These are phyloP conservation scores for Vickermania spadyakhi DNA, from an alignment of 208 protist genomes.

Conservation along the genomic window DNA sequence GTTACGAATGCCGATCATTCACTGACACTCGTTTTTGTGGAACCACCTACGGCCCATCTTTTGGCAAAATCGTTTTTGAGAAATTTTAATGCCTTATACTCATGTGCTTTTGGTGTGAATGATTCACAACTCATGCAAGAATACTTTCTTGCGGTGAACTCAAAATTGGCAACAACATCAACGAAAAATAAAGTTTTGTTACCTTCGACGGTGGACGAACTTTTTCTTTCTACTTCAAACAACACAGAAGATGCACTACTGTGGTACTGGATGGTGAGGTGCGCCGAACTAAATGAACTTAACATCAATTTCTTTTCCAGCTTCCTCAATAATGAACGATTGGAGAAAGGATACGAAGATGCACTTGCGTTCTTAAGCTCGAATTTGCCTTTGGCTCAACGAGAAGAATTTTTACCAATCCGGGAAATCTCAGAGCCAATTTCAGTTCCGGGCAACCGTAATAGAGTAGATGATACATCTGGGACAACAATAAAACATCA, in stretches of 20 bases:
- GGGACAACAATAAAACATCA: no score
- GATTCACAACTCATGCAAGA: neutral
- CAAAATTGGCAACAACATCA: neutral
- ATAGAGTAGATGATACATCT: no score
- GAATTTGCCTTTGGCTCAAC: neutral
- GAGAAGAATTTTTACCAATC: neutral
- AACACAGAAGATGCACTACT: neutral
- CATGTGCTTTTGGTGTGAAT: neutral
- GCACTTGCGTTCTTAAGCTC: neutral
- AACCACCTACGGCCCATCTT: neutral
- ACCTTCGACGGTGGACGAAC: neutral
- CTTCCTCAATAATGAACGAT: neutral
- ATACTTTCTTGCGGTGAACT: neutral
- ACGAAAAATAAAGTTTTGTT: neutral
- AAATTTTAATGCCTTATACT: neutral
- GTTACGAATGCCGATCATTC: neutral
- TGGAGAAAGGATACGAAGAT: neutral
- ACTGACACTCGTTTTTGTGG: neutral
- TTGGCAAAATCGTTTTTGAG: neutral
- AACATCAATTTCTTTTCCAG: neutral
- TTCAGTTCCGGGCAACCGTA: no score
- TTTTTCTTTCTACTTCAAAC: neutral
- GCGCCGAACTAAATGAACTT: neutral
- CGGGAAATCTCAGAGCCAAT: no score
- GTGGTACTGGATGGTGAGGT: neutral